Evolutionary conservation across 768 basidiomycete genomes (phyloP).

Genomic region (Podaxis mareebaensis): DNA sequence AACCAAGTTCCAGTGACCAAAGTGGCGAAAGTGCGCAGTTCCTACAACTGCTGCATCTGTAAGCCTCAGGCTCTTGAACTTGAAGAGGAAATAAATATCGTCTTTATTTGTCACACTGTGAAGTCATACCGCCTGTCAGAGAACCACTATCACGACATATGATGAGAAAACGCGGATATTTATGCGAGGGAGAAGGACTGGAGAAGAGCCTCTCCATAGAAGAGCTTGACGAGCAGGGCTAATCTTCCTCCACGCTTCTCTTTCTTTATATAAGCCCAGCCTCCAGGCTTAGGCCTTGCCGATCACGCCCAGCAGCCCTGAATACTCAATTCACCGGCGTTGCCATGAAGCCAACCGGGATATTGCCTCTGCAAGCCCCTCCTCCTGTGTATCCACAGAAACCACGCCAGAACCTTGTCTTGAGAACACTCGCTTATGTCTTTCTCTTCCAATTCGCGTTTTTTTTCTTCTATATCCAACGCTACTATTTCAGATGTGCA

Average conservation of each 20-base stretch:
- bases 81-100: neutral
- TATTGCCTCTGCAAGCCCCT: constrained; percentile 9
- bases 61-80: neutral
- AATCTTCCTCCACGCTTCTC: constrained; percentile 1
- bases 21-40: neutral
- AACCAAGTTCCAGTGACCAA: too few relatives aligned
- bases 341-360: constrained; percentile 2
- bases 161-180: constrained; percentile 6
- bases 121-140: neutral
- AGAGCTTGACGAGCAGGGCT: constrained; percentile 1
- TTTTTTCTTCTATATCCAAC: neutral
- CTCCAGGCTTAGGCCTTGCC: neutral
- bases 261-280: constrained; percentile 1
- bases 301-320: neutral
- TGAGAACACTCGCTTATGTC: neutral
- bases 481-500: neutral
- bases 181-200: neutral
- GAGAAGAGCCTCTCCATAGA: neutral
- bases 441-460: constrained; percentile 1
- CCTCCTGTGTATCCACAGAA: neutral
- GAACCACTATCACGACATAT: neutral
- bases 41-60: neutral
- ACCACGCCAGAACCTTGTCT: neutral
- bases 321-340: neutral
- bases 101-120: neutral